Conservation (phyloP, 2,329 filamentous ascomycete genomes). For the Fusarium longipes region DNA sequence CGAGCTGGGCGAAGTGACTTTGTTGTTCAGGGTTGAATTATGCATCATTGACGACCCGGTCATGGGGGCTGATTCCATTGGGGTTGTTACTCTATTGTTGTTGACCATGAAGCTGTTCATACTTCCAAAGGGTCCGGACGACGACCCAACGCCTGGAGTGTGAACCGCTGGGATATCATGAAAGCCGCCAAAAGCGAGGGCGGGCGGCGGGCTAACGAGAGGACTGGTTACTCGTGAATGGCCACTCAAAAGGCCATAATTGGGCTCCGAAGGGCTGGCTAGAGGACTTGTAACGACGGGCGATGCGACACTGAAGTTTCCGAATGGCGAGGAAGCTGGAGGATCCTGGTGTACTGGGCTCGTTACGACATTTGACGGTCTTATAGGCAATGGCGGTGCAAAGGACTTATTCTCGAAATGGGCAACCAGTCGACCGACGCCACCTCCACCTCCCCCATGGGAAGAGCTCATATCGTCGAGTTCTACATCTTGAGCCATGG, state of each 20-base stretch:
- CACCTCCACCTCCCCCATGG: constrained; percentile 42
- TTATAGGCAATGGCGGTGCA: constrained; percentile 52
- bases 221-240: constrained; percentile 50
- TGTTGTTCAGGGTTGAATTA: constrained; percentile 42
- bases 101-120: constrained; percentile 50
- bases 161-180: constrained; percentile 47
- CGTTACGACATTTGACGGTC: constrained; percentile 47
- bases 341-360: constrained; percentile 45
- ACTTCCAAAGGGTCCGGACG: constrained; percentile 48
- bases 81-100: constrained; percentile 44
- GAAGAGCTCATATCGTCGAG: constrained; percentile 43
- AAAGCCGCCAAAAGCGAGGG: constrained; percentile 49
- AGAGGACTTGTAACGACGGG: constrained; percentile 51
- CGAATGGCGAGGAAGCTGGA: constrained; percentile 49
- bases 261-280: constrained; percentile 48
- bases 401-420: constrained; percentile 56
- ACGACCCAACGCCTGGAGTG: constrained; percentile 45
- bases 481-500: constrained; percentile 44
- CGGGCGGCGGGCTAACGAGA: constrained; percentile 46
- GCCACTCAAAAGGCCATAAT: constrained; percentile 48
- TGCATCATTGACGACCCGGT: constrained; percentile 38
- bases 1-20: constrained; percentile 32
- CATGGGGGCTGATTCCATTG: constrained; percentile 45
- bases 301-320: constrained; percentile 46
- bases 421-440: constrained; percentile 54